These are phyloP conservation scores for Colletotrichum camelliae DNA, from an alignment of 2,329 filamentous ascomycete genomes.

Conservation along the genomic window DNA sequence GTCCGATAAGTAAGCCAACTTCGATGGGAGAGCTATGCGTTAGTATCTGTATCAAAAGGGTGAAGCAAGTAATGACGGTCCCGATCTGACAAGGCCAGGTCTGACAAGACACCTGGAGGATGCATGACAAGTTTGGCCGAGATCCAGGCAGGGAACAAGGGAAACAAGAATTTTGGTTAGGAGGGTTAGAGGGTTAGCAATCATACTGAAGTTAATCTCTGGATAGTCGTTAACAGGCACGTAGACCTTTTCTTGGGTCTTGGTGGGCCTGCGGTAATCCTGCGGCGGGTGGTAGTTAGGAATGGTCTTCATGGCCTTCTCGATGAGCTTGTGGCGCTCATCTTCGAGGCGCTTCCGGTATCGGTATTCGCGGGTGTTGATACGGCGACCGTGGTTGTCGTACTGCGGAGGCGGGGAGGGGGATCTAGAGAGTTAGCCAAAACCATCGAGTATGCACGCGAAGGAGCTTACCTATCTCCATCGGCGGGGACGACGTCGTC, in stretches of 20 bases:
- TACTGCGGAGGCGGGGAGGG: constrained; percentile 96
- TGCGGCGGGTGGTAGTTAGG: constrained; percentile 98
- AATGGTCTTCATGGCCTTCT: constrained; percentile 99
- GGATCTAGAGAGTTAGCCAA: constrained; percentile 64
- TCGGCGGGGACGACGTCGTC: constrained; percentile 98
- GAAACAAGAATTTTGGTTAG: constrained; percentile 61
- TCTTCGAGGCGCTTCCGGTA: constrained; percentile 98
- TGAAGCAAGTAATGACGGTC: constrained; percentile 38
- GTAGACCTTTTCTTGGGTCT: constrained; percentile 99
- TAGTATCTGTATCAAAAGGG: constrained; percentile 68
- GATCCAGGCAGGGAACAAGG: constrained; percentile 41
- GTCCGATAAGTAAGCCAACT: constrained; percentile 99
- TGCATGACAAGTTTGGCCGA: constrained; percentile 48
- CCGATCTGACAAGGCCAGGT: constrained; percentile 30
- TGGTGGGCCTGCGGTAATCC: constrained; percentile 97
- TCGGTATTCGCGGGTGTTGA: constrained; percentile 98
- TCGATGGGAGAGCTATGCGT: constrained; percentile 86
- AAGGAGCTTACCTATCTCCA: constrained; percentile 79
- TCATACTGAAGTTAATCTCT: constrained; percentile 99
- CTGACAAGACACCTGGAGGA: constrained; percentile 29
- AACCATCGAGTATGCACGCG: not conserved
- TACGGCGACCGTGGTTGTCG: constrained; percentile 98
- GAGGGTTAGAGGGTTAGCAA: constrained; percentile 96
- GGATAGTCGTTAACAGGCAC: constrained; percentile 99
- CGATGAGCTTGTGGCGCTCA: constrained; percentile 97